Conservation (phyloP, 495 filamentous ascomycete genomes). For the Sordaria brevicollis region DNA sequence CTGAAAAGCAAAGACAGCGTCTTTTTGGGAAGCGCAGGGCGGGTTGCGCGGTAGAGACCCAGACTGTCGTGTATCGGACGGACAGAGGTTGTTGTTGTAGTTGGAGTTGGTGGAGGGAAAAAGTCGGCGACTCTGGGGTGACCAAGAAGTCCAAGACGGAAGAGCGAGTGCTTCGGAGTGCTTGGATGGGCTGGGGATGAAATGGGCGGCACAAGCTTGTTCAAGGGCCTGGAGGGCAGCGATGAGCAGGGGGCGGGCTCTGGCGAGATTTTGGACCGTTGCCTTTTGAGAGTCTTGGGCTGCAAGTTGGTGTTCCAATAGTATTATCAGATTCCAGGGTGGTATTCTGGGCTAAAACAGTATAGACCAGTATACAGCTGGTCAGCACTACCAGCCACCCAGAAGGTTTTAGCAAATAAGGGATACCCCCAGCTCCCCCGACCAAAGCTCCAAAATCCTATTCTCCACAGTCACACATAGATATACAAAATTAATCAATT, state of each 20-base stretch:
- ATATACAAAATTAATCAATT: too few species aligned
- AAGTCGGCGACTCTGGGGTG: background rate
- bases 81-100: background rate
- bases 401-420: too few species aligned
- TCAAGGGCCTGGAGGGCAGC: too few species aligned
- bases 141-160: background rate
- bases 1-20: background rate
- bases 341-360: too few species aligned
- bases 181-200: background rate
- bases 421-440: too few species aligned
- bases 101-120: background rate
- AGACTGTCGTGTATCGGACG: background rate
- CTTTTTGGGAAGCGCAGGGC: background rate
- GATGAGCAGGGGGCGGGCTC: background rate
- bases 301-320: background rate
- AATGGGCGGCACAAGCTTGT: too few species aligned
- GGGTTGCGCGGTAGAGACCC: background rate
- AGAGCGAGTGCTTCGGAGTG: background rate
- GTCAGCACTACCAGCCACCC: too few species aligned
- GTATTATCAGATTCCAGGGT: too few species aligned
- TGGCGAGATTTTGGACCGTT: background rate
- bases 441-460: too few species aligned
- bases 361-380: too few species aligned
- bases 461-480: too few species aligned
- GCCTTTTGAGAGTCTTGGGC: background rate